Base-by-base conservation (phyloP, 176 grass and related monocot species). In the Alloteropsis semialata region DNA sequence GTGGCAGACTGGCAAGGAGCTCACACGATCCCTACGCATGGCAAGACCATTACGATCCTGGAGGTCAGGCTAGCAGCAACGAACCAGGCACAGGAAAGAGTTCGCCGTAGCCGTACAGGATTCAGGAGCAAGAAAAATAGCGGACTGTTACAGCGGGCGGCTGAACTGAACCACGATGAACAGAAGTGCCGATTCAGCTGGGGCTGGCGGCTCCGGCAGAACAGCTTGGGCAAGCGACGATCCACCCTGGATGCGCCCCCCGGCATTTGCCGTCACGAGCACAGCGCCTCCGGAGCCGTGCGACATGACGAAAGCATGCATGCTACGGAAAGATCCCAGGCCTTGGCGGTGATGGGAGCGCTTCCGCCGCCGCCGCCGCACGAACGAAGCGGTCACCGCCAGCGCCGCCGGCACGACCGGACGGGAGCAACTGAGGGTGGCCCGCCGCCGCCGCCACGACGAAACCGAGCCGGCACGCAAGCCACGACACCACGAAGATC, bases 281-380 rank as follows among this genome's bases (percentile, higher is more conserved):
- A 82, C 83, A 78, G 57, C 79, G 56, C 65, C 73, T 82, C 83
- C 15, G 29, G 84, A 86, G 59, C 66, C 57, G 84, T 66, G 78
- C 49, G 78, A 81, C 77, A 75, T 58, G 74, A 90, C 48, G 88
- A 74, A 86, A 90, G 73, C 88, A 83, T 90, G 88, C 84, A 90
- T 78, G 84, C 19, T 78, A 73, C 57, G 59, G 73, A 72, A 90
- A 86, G 88, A 86, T 82, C 88, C 70, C 82, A 61, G 66, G 60
- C 33, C 57, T 21, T 43, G 64, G 64, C 65, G 79, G 74, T 58
- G 79, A 74, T 10, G 74, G 57, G 66, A 51, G 38, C 73, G 18
- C 60, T 74, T 70, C 38, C 59, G 59, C 36, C 49, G 81, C 36
- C 49, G 81, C 48, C 50, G 64, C 50, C 58, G 57, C 55, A 8